phyloP scores from a whole-genome alignment of 176 grass and related monocot species.

The Avena eriantha region DNA sequence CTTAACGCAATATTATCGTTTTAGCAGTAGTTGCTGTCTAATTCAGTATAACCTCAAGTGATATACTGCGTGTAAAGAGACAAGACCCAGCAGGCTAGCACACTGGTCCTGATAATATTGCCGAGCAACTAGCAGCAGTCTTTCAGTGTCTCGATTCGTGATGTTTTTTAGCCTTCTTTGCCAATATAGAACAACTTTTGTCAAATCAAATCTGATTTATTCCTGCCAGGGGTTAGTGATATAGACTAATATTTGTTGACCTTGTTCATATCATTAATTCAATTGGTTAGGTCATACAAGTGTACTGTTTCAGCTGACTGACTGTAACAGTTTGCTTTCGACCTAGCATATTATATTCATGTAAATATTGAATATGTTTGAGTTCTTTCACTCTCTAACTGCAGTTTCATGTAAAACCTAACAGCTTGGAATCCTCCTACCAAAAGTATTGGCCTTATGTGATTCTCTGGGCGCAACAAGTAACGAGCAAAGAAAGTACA shows the following conservation, averaged over 20 bases:
- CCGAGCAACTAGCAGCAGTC: background rate
- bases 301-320: conserved; percentile 14
- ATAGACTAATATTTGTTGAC: conserved; percentile 6
- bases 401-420: too few relatives aligned
- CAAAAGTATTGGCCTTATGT: too few relatives aligned
- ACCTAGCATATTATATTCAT: background rate
- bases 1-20: too few relatives aligned
- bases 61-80: too few relatives aligned
- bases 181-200: background rate
- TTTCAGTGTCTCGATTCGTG: background rate
- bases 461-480: too few relatives aligned
- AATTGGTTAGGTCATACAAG: conserved; percentile 15
- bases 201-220: conserved; percentile 25
- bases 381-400: too few relatives aligned
- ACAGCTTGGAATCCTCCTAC: too few relatives aligned
- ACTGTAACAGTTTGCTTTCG: background rate
- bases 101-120: background rate
- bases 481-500: too few relatives aligned
- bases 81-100: conserved; percentile 4
- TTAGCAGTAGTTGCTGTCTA: too few relatives aligned
- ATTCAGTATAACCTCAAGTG: too few relatives aligned
- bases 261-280: conserved; percentile 29
- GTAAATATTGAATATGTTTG: conserved; percentile 39
- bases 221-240: conserved; percentile 18
- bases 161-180: conserved; percentile 14